These are phyloP conservation scores for Penicillium pancosmium DNA, from an alignment of 495 filamentous ascomycete genomes.

Conservation along the genomic window DNA sequence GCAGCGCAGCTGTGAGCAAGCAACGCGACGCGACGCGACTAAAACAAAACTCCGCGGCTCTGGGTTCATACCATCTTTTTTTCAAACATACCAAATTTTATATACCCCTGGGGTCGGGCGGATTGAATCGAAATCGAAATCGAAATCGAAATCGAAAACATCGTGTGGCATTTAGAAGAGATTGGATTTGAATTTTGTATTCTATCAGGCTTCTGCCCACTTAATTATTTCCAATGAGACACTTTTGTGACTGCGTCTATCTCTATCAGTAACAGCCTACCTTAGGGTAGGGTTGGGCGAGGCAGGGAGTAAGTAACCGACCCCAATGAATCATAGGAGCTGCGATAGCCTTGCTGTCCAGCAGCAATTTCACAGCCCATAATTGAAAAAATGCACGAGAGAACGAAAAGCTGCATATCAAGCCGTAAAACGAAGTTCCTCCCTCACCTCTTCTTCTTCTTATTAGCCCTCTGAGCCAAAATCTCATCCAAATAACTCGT, in stretches of 20 bases:
- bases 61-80: constrained; percentile 17
- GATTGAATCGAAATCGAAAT: constrained; percentile 7
- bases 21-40: neutral
- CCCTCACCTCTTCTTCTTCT: constrained; percentile 55
- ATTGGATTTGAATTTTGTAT: constrained; percentile 28
- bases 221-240: too few species aligned
- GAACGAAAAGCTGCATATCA: too few species aligned
- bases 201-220: constrained; percentile 11
- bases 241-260: neutral
- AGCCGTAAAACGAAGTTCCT: too few species aligned
- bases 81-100: constrained; percentile 30
- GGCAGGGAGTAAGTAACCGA: too few species aligned
- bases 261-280: neutral
- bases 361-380: too few species aligned
- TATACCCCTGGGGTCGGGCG: constrained; percentile 38
- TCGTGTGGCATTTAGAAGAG: constrained; percentile 6
- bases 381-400: too few species aligned
- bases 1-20: neutral
- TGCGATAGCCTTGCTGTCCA: too few species aligned
- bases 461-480: constrained; percentile 51
- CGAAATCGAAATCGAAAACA: constrained; percentile 4
- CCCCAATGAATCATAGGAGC: too few species aligned
- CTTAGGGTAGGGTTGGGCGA: too few species aligned
- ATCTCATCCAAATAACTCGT: constrained; percentile 56
- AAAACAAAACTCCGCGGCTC: constrained; percentile 4